A percentile compares a stretch with the other conserved stretches of the same genome.
Evolutionary conservation across 2,329 filamentous ascomycete species (phyloP).

Genomic region (Aureobasidium vineae): DNA sequence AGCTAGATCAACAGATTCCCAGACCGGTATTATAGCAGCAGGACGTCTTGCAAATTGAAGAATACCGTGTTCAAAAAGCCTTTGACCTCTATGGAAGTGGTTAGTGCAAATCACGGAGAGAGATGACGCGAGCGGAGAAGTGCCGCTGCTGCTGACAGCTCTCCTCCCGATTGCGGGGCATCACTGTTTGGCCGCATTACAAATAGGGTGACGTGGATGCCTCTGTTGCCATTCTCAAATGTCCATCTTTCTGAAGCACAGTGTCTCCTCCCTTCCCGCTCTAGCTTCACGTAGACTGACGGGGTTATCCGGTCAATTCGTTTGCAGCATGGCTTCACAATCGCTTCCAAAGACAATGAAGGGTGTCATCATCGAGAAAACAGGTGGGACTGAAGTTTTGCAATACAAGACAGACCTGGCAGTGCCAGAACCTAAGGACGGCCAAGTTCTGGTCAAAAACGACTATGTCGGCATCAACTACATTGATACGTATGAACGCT

Average conservation of each 20-base stretch:
- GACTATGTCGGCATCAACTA: conserved; percentile 79
- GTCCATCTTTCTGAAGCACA: conserved; percentile 25
- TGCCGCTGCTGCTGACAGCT: background rate
- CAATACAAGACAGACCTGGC: conserved; percentile 68
- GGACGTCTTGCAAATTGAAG: background rate
- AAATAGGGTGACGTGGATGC: conserved; percentile 3
- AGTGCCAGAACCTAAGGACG: conserved; percentile 65
- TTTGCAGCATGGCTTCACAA: conserved; percentile 43
- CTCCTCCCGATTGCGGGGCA: conserved; percentile 13
- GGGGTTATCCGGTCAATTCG: conserved; percentile 32
- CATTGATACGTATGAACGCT: conserved; percentile 67
- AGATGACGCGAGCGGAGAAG: conserved; percentile 3
- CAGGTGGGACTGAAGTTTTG: conserved; percentile 68
- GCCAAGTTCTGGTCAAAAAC: conserved; percentile 77
- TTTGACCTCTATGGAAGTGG: too few relatives aligned
- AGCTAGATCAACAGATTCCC: background rate
- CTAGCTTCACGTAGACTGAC: conserved; percentile 32
- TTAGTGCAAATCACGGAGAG: too few relatives aligned
- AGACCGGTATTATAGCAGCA: background rate
- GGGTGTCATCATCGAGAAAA: conserved; percentile 69
- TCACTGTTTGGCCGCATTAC: conserved; percentile 12
- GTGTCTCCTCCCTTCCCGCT: conserved; percentile 21
- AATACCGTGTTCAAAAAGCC: background rate
- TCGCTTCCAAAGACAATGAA: conserved; percentile 67
- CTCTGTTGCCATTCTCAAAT: background rate